These are phyloP conservation scores for Fusarium sp. DNA, from an alignment of 2,329 filamentous ascomycete species.

Conservation along the genomic window DNA sequence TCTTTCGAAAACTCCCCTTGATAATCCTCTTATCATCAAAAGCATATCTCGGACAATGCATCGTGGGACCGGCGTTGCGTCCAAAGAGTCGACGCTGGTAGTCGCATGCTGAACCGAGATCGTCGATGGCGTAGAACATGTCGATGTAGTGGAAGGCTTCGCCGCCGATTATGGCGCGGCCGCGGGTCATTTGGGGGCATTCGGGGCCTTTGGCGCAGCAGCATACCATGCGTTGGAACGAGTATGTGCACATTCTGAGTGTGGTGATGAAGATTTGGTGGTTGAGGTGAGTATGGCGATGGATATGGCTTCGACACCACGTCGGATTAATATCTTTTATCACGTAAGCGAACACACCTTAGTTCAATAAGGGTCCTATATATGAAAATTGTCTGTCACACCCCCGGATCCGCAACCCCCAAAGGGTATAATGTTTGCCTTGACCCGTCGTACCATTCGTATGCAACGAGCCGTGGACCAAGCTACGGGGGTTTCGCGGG, in stretches of 20 bases:
- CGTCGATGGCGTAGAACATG: conserved; percentile 42
- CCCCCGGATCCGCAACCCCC: conserved; percentile 32
- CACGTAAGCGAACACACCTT: no score
- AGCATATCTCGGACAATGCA: conserved; percentile 41
- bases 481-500: conserved; percentile 34
- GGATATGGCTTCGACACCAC: no score
- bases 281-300: no score
- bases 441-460: conserved; percentile 30
- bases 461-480: conserved; percentile 28
- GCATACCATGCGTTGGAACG: conserved; percentile 45
- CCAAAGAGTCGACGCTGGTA: conserved; percentile 44
- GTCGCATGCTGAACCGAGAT: conserved; percentile 44
- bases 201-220: conserved; percentile 45
- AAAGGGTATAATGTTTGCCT: conserved; percentile 33
- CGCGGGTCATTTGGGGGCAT: conserved; percentile 42
- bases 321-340: neutral
- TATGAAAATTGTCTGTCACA: conserved; percentile 27
- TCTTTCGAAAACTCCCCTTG: conserved; percentile 41
- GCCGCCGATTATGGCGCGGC: conserved; percentile 36
- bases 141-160: conserved; percentile 44
- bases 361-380: neutral
- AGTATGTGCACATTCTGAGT: conserved; percentile 43
- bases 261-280: neutral
- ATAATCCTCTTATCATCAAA: conserved; percentile 45
- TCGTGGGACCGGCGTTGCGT: conserved; percentile 37